These are phyloP conservation scores for Moricandia arvensis DNA, from an alignment of 345 rosid genomes.

Conservation along the genomic window DNA sequence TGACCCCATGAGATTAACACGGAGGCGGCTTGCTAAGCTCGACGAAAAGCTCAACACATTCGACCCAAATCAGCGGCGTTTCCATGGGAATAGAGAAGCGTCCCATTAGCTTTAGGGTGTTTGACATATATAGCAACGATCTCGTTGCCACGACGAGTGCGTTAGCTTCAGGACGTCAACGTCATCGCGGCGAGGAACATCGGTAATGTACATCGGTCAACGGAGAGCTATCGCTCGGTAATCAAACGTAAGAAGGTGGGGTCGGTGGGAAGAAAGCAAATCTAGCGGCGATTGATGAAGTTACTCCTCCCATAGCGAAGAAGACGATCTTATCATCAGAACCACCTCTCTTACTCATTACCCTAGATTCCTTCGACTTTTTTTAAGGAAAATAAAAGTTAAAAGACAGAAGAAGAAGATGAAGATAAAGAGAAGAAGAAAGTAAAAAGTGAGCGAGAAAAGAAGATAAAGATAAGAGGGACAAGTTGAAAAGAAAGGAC, in stretches of 20 bases:
- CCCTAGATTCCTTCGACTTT: constrained; percentile 18
- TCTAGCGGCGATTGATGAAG: constrained; percentile 94
- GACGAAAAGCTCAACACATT: constrained; percentile 89
- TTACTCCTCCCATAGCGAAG: constrained; percentile 82
- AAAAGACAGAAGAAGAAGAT: constrained; percentile 10
- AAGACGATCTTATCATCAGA: constrained; percentile 21
- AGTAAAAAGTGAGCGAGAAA: neutral
- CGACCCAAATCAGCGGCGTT: constrained; percentile 98
- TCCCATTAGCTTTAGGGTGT: constrained; percentile 79
- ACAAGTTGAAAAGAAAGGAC: constrained; percentile 7
- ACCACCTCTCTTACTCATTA: constrained; percentile 21
- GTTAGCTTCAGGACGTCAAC: constrained; percentile 75
- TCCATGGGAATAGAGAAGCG: constrained; percentile 92
- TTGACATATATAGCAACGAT: constrained; percentile 76
- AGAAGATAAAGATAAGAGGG: neutral
- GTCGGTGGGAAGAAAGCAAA: constrained; percentile 98
- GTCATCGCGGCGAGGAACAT: constrained; percentile 61
- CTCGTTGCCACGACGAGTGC: constrained; percentile 86
- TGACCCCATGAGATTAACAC: constrained; percentile 95
- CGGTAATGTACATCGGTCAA: constrained; percentile 48
- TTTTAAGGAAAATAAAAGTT: constrained; percentile 15
- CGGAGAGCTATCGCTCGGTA: constrained; percentile 41
- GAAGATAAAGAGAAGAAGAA: neutral
- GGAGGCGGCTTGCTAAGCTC: constrained; percentile 85
- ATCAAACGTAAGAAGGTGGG: constrained; percentile 75